Percentiles rank a stretch among this genome's conserved stretches.
Evolutionary conservation across 306 rosid genomes (phyloP).

Genomic region (Trifolium fragiferum): DNA sequence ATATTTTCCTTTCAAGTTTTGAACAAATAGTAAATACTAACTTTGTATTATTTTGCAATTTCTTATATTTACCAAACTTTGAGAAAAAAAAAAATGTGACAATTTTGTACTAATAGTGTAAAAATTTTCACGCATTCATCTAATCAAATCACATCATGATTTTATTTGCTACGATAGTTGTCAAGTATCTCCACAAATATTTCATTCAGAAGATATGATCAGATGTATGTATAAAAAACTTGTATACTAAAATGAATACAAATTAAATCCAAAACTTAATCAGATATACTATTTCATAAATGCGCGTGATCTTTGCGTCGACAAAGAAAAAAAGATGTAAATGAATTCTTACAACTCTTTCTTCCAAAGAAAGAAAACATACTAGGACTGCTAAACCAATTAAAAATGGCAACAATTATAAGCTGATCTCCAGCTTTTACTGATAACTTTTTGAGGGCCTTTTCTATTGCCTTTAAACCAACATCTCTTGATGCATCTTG

Average conservation of each 20-base stretch:
- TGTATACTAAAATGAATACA: too few relatives aligned
- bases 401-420: constrained; percentile 65
- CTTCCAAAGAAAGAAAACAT: constrained; percentile 62
- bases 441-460: constrained; percentile 49
- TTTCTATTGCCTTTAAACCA: constrained; percentile 53
- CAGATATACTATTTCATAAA: too few relatives aligned
- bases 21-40: not conserved
- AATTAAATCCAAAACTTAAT: too few relatives aligned
- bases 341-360: constrained; percentile 53
- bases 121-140: not conserved
- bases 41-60: not conserved
- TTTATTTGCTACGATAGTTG: too few relatives aligned
- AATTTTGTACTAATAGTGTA: not conserved
- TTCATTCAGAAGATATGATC: not conserved
- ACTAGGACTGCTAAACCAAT: constrained; percentile 76
- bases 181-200: too few relatives aligned
- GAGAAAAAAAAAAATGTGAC: not conserved
- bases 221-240: not conserved
- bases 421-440: constrained; percentile 73
- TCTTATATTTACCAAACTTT: not conserved
- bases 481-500: constrained; percentile 73
- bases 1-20: not conserved
- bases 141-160: too few relatives aligned
- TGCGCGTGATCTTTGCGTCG: not conserved
- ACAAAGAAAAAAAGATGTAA: not conserved